These are phyloP conservation scores for Phoma sp. DNA, from an alignment of 2,329 filamentous ascomycete species.

Conservation along the genomic window DNA sequence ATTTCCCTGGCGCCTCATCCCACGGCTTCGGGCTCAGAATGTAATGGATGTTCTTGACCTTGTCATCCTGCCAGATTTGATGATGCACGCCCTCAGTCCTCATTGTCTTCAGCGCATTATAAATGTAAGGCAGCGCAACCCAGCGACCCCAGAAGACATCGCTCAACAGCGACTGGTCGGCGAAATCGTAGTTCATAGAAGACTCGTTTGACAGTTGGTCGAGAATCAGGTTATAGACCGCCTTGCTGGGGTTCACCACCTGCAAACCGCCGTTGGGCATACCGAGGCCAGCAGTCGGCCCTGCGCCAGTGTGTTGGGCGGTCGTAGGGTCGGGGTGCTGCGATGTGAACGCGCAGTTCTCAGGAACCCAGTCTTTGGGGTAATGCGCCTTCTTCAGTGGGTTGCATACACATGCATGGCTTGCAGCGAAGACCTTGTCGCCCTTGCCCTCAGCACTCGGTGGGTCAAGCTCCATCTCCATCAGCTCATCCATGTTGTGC, in stretches of 20 bases:
- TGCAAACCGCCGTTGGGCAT: constrained; percentile 67
- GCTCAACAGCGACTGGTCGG: constrained; percentile 64
- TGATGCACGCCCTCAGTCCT: constrained; percentile 62
- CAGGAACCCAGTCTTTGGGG: constrained; percentile 70
- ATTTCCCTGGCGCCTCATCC: constrained; percentile 59
- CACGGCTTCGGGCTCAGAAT: constrained; percentile 68
- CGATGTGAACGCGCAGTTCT: constrained; percentile 66
- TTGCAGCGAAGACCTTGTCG: constrained; percentile 76
- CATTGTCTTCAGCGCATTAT: constrained; percentile 68
- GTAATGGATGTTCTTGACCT: constrained; percentile 69
- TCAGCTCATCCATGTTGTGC: constrained; percentile 89
- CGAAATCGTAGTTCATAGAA: constrained; percentile 62
- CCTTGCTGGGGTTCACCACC: constrained; percentile 64
- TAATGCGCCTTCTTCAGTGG: constrained; percentile 80
- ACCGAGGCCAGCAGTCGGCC: constrained; percentile 57
- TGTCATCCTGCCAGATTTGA: constrained; percentile 64
- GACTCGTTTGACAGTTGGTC: constrained; percentile 53
- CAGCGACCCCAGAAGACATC: constrained; percentile 64
- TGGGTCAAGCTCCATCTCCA: constrained; percentile 76
- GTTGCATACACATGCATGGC: constrained; percentile 87
- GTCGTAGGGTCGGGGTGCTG: constrained; percentile 59
- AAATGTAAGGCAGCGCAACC: constrained; percentile 65
- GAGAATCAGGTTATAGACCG: constrained; percentile 59
- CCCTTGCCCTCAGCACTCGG: constrained; percentile 60
- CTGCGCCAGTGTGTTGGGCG: constrained; percentile 60